A percentile compares a stretch with the other conserved stretches of the same genome.
phyloP scores from a whole-genome alignment of 2,329 filamentous ascomycete genomes.

The Colletotrichum destructivum region DNA sequence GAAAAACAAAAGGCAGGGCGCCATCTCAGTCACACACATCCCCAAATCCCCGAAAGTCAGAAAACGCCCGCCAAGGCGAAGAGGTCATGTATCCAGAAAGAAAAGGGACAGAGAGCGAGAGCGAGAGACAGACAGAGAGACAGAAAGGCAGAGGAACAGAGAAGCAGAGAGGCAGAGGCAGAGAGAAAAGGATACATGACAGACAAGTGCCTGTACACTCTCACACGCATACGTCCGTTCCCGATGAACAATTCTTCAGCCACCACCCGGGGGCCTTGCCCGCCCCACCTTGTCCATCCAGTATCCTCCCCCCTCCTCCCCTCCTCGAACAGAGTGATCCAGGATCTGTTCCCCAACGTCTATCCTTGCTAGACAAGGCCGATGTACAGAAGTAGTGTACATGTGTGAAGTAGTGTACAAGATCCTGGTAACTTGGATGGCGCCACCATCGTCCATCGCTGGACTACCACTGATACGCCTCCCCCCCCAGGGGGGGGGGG shows the following conservation, averaged over 20 bases:
- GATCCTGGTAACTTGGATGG: constrained; percentile 33
- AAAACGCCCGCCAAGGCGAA: constrained; percentile 5
- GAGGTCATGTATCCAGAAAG: constrained; percentile 17
- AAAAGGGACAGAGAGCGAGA: not conserved
- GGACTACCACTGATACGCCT: constrained; percentile 32
- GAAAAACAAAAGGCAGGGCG: not conserved
- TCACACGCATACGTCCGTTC: constrained; percentile 27
- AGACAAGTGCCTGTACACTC: constrained; percentile 24
- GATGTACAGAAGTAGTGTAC: not conserved
- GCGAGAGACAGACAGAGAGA: too few species aligned
- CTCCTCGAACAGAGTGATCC: constrained; percentile 28
- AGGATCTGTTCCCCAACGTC: constrained; percentile 31
- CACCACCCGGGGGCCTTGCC: constrained; percentile 32
- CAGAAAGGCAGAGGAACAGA: not conserved
- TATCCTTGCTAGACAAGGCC: constrained; percentile 36
- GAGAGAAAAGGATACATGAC: too few species aligned
- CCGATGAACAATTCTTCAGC: constrained; percentile 43
- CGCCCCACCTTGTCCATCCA: constrained; percentile 26
- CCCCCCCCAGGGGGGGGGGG: constrained; percentile 4
- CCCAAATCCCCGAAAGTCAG: not conserved
- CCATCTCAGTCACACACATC: not conserved
- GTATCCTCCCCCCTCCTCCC: too few species aligned
- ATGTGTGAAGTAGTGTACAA: not conserved
- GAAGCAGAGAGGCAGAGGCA: not conserved
- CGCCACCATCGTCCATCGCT: constrained; percentile 39